A percentile compares a stretch with the other conserved stretches of the same genome.
These are phyloP conservation scores for Phaffomyces opuntiae DNA, from an alignment of 805 yeast species.

Conservation along the genomic window DNA sequence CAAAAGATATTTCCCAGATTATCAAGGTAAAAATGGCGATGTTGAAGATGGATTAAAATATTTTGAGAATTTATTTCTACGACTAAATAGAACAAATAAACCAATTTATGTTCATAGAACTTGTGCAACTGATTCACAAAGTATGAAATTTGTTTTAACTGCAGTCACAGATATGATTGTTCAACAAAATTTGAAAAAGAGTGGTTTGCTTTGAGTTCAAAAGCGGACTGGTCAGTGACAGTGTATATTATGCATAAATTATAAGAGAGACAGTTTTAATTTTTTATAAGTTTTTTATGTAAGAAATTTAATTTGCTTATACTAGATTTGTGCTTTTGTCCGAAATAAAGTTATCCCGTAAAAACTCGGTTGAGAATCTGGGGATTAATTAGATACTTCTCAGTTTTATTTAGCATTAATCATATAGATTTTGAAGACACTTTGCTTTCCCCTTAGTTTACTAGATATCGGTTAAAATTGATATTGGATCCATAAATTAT, in stretches of 20 bases:
- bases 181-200: constrained; percentile 70
- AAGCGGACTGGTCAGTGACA: too few relatives aligned
- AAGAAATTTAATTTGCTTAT: too few relatives aligned
- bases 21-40: constrained; percentile 56
- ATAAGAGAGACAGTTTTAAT: too few relatives aligned
- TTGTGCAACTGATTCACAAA: constrained; percentile 87
- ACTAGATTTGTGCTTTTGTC: too few relatives aligned
- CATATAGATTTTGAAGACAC: too few relatives aligned
- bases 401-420: too few relatives aligned
- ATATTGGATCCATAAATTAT: too few relatives aligned
- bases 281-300: too few relatives aligned
- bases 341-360: too few relatives aligned
- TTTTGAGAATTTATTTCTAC: constrained; percentile 61
- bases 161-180: constrained; percentile 92
- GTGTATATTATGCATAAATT: neutral
- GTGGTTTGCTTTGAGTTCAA: constrained; percentile 43
- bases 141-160: constrained; percentile 83
- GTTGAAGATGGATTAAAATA: constrained; percentile 61
- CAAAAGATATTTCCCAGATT: constrained; percentile 70
- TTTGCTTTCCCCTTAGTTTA: too few relatives aligned
- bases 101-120: constrained; percentile 91
- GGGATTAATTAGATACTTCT: neutral
- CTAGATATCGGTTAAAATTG: too few relatives aligned
- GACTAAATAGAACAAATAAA: constrained; percentile 52
- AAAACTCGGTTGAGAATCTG: neutral